Evolutionary conservation across 805 yeast genomes (phyloP).

Genomic region (Sugiyamaella lignohabitans): DNA sequence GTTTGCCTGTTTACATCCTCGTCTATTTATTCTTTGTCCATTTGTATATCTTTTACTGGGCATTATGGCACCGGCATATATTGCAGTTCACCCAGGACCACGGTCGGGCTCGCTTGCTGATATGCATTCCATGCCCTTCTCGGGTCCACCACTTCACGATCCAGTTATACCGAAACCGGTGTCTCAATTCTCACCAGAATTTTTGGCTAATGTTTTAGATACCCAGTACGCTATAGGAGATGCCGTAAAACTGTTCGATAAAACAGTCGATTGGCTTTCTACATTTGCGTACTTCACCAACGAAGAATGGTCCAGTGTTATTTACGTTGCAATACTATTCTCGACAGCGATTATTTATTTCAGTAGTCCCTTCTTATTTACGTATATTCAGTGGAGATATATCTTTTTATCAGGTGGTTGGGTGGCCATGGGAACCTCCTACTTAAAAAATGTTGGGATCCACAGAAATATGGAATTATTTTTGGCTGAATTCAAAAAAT

Average conservation of each 20-base stretch:
- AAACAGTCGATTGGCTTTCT: slow-evolving; percentile 40
- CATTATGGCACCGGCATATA: slow-evolving; percentile 63
- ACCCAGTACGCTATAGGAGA: slow-evolving; percentile 72
- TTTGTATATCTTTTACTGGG: slow-evolving; percentile 45
- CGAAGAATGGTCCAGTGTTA: slow-evolving; percentile 44
- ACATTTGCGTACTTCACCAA: slow-evolving; percentile 61
- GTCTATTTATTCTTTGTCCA: slow-evolving; percentile 41
- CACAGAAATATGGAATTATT: background rate
- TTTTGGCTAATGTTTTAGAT: slow-evolving; percentile 71
- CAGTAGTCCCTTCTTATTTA: slow-evolving; percentile 27
- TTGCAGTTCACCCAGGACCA: slow-evolving; percentile 59
- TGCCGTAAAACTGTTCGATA: slow-evolving; percentile 59
- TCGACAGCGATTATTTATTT: slow-evolving; percentile 25
- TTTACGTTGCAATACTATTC: slow-evolving; percentile 39
- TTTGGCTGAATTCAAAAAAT: background rate
- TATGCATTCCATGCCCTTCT: slow-evolving; percentile 42
- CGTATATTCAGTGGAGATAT: slow-evolving; percentile 35
- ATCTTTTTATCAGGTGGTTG: slow-evolving; percentile 42
- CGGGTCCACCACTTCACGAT: slow-evolving; percentile 41
- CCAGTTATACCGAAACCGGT: slow-evolving; percentile 60
- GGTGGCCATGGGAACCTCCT: slow-evolving; percentile 31
- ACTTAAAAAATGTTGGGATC: background rate
- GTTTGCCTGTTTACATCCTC: slow-evolving; percentile 54
- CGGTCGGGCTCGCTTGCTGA: slow-evolving; percentile 18
- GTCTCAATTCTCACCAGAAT: slow-evolving; percentile 73